Evolutionary conservation across 1,284 basidiomycete genomes (phyloP).

Genomic region (Ceratobasidium sp.): DNA sequence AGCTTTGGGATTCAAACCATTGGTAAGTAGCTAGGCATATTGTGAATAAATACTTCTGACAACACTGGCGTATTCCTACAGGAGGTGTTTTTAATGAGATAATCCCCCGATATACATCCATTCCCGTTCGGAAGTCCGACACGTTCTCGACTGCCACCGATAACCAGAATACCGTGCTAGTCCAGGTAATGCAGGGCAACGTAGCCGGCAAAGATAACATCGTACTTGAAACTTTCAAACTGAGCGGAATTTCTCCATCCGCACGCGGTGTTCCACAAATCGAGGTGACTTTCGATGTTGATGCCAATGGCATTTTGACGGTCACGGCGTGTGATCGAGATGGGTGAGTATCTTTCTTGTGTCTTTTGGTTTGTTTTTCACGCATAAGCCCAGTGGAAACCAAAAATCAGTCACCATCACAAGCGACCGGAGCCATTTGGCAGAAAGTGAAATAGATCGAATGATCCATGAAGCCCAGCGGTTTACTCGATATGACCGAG

Average conservation of each 20-base stretch:
- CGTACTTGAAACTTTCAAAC: slow-evolving; percentile 72
- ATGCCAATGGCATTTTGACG: slow-evolving; percentile 63
- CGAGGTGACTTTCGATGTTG: slow-evolving; percentile 67
- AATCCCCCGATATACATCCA: slow-evolving; percentile 70
- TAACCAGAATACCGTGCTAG: slow-evolving; percentile 70
- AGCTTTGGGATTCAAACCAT: slow-evolving; percentile 71
- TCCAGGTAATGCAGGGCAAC: slow-evolving; percentile 80
- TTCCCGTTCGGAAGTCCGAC: slow-evolving; percentile 73
- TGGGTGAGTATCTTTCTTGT: slow-evolving; percentile 63
- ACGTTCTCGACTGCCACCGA: slow-evolving; percentile 71
- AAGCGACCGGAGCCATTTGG: slow-evolving; percentile 74
- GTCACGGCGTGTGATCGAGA: slow-evolving; percentile 69
- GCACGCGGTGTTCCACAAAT: slow-evolving; percentile 73
- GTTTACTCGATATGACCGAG: slow-evolving; percentile 87
- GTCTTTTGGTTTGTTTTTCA: not conserved
- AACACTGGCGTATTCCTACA: not conserved
- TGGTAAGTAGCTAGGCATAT: slow-evolving; percentile 52
- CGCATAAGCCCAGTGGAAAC: slow-evolving; percentile 72
- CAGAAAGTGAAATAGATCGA: slow-evolving; percentile 87
- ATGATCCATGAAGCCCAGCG: slow-evolving; percentile 93
- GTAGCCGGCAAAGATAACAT: slow-evolving; percentile 67
- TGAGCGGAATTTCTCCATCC: slow-evolving; percentile 75
- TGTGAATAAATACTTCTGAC: too few relatives aligned
- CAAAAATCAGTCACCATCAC: slow-evolving; percentile 89
- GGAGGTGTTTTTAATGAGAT: slow-evolving; percentile 74